A percentile compares a stretch with the other conserved stretches of the same genome.
These are phyloP conservation scores for Linum trigynum DNA, from an alignment of 345 rosid genomes.

Conservation along the genomic window DNA sequence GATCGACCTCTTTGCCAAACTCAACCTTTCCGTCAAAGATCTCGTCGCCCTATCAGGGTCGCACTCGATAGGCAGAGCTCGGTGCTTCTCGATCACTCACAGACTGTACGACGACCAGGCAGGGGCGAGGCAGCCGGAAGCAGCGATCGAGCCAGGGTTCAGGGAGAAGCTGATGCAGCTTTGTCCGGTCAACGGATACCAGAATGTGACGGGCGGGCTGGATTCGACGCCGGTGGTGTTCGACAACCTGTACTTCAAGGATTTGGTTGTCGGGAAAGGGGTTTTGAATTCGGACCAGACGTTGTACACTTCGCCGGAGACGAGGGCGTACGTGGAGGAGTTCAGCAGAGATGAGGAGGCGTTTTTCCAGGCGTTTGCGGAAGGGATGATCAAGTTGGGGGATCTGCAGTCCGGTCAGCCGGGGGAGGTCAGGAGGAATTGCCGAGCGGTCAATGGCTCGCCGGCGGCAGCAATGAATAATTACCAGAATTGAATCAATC, in stretches of 20 bases:
- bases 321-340: slow-evolving; percentile 40
- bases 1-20: slow-evolving; percentile 44
- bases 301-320: slow-evolving; percentile 42
- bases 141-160: slow-evolving; percentile 44
- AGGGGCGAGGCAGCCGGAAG: slow-evolving; percentile 58
- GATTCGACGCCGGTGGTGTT: slow-evolving; percentile 61
- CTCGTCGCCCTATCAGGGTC: slow-evolving; percentile 92
- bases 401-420: slow-evolving; percentile 59
- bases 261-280: slow-evolving; percentile 71
- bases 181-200: slow-evolving; percentile 62
- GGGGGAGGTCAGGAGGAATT: slow-evolving; percentile 63
- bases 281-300: slow-evolving; percentile 87
- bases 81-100: slow-evolving; percentile 77
- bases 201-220: slow-evolving; percentile 53
- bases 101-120: slow-evolving; percentile 79
- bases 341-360: slow-evolving; percentile 44
- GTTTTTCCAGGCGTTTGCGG: slow-evolving; percentile 55
- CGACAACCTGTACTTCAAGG: slow-evolving; percentile 78
- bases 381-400: slow-evolving; percentile 85
- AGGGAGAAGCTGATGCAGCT: slow-evolving; percentile 45
- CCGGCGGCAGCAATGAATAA: too few relatives aligned
- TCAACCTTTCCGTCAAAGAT: slow-evolving; percentile 63
- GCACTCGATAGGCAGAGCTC: slow-evolving; percentile 75
- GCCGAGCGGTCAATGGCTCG: slow-evolving; percentile 42
- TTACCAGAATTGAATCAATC: too few relatives aligned